phyloP scores from a whole-genome alignment of 768 basidiomycete genomes.

The Kwoniella dendrophila region DNA sequence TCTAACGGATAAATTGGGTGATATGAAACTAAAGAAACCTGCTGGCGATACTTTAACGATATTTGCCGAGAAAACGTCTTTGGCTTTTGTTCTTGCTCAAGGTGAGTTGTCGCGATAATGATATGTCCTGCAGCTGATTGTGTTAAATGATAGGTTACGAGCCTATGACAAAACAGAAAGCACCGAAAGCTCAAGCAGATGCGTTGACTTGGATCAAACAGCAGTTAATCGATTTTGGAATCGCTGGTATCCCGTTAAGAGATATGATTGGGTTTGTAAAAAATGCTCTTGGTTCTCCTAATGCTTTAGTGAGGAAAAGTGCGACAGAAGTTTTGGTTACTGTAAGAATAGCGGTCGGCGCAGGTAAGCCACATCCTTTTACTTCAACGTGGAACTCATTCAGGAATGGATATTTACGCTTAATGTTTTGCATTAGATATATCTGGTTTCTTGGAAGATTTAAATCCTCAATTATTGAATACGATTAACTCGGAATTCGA shows the following conservation, averaged over 20 bases:
- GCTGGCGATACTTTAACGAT: conserved; percentile 80
- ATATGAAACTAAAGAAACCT: conserved; percentile 94
- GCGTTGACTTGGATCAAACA: conserved; percentile 84
- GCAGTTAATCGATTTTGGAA: conserved; percentile 85
- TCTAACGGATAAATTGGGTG: conserved; percentile 90
- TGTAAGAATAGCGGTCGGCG: conserved; percentile 84
- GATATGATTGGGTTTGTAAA: conserved; percentile 90
- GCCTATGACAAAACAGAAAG: conserved; percentile 89
- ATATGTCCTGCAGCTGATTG: not conserved
- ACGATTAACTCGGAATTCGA: conserved; percentile 92
- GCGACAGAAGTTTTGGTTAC: conserved; percentile 92
- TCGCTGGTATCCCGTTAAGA: conserved; percentile 78
- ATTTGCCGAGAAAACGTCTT: conserved; percentile 87
- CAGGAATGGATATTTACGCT: too few species aligned
- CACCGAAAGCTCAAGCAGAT: conserved; percentile 94
- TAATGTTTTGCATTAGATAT: conserved; percentile 63
- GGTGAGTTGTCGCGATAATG: conserved; percentile 60
- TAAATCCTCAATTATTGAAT: conserved; percentile 87
- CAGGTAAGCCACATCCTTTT: conserved; percentile 62
- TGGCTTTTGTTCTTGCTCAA: conserved; percentile 91
- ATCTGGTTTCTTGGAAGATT: conserved; percentile 86
- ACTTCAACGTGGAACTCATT: not conserved
- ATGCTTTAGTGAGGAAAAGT: conserved; percentile 86
- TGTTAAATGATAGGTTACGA: conserved; percentile 71
- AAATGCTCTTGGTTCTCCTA: conserved; percentile 81